These are phyloP conservation scores for Pinus taeda DNA, from an alignment of 75 land plant genomes.

Conservation along the genomic window DNA sequence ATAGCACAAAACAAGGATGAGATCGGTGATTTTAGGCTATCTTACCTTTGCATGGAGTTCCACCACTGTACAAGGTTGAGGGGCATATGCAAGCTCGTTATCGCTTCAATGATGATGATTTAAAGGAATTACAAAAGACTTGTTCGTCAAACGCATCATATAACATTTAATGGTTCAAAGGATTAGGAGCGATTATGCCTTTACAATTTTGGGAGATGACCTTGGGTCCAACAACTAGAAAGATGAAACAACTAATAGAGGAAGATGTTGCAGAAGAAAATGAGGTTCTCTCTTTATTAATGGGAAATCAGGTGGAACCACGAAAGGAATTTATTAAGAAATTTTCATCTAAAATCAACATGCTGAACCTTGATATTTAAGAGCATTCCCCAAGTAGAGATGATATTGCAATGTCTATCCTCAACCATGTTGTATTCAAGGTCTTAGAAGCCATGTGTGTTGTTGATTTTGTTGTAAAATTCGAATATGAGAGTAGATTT, in stretches of 20 bases:
- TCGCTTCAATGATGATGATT: constrained; percentile 76
- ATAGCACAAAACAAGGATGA: too few relatives aligned
- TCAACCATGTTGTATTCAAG: too few relatives aligned
- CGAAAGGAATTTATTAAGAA: constrained; percentile 79
- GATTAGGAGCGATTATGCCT: constrained; percentile 99
- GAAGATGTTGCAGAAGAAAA: constrained; percentile 94
- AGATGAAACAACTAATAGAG: constrained; percentile 63
- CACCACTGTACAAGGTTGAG: constrained; percentile 50
- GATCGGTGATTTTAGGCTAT: too few relatives aligned
- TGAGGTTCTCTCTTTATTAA: constrained; percentile 73
- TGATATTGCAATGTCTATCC: too few relatives aligned
- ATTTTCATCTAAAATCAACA: constrained; percentile 45
- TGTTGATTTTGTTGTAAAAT: too few relatives aligned
- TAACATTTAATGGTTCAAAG: constrained; percentile 92
- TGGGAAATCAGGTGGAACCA: constrained; percentile 85
- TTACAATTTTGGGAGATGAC: constrained; percentile 96
- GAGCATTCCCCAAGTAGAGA: too few relatives aligned
- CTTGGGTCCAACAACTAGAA: constrained; percentile 51
- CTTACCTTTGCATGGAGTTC: too few relatives aligned
- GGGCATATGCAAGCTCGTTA: constrained; percentile 83
- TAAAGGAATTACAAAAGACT: constrained; percentile 47
- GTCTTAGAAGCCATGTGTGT: too few relatives aligned
- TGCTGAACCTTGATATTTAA: background rate
- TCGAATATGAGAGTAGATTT: too few relatives aligned
- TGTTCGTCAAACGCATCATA: constrained; percentile 88